These are phyloP conservation scores for Hansenula sp. DNA, from an alignment of 1,139 yeast species.

Conservation along the genomic window DNA sequence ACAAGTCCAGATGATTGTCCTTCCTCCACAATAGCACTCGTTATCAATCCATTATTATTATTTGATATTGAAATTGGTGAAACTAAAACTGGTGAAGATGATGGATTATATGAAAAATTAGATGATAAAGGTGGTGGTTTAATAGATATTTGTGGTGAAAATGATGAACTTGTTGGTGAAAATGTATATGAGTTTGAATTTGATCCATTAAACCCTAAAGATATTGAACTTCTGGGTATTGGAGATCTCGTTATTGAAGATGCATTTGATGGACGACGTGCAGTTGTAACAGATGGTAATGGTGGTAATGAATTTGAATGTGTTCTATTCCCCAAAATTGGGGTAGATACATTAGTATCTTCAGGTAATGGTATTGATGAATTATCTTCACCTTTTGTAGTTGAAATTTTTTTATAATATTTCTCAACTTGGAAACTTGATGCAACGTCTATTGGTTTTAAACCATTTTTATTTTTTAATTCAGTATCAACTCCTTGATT, in stretches of 20 bases:
- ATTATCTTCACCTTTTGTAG: slow-evolving; percentile 3
- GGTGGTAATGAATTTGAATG: slow-evolving; percentile 25
- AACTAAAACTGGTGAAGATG: slow-evolving; percentile 20
- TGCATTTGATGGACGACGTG: slow-evolving; percentile 19
- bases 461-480: slow-evolving; percentile 55
- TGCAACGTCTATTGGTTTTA: slow-evolving; percentile 64
- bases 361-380: not conserved
- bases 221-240: slow-evolving; percentile 19
- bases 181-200: slow-evolving; percentile 19
- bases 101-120: not conserved
- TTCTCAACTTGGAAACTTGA: slow-evolving; percentile 42
- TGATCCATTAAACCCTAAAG: slow-evolving; percentile 20
- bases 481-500: slow-evolving; percentile 45
- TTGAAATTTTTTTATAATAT: slow-evolving; percentile 23
- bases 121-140: slow-evolving; percentile 12
- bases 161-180: slow-evolving; percentile 11
- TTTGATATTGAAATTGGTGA: slow-evolving; percentile 16
- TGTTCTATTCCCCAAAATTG: slow-evolving; percentile 5
- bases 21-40: slow-evolving; percentile 8
- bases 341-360: slow-evolving; percentile 2
- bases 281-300: slow-evolving; percentile 25
- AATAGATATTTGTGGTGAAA: slow-evolving; percentile 2
- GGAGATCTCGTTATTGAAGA: slow-evolving; percentile 19
- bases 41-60: not conserved
- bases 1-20: not conserved